Conservation (phyloP, 768 basidiomycete genomes). For the Agaricus subrufescens region DNA sequence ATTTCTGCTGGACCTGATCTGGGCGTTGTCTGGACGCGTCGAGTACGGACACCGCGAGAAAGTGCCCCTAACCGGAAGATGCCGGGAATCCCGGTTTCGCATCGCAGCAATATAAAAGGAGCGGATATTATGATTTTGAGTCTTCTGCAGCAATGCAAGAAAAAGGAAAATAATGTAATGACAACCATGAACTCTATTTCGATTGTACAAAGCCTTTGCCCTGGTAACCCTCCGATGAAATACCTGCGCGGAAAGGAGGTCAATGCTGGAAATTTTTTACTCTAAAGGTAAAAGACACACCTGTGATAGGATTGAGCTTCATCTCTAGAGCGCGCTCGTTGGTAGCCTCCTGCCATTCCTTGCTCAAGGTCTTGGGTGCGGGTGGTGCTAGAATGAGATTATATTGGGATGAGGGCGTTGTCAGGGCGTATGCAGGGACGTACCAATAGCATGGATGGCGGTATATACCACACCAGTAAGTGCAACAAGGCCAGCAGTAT, state of each 20-base stretch:
- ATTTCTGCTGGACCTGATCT: too few species aligned
- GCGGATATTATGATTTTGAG: too few species aligned
- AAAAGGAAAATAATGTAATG: background rate
- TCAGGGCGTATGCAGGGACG: conserved; percentile 23
- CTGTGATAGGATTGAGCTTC: conserved; percentile 87
- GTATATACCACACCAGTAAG: conserved; percentile 51
- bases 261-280: background rate
- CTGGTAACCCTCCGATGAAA: conserved; percentile 80
- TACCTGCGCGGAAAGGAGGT: conserved; percentile 43
- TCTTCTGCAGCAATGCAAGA: background rate
- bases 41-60: too few species aligned
- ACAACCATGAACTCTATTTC: conserved; percentile 18
- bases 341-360: conserved; percentile 92
- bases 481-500: conserved; percentile 53
- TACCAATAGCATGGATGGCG: conserved; percentile 53
- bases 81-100: too few species aligned
- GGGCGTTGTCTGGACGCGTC: too few species aligned
- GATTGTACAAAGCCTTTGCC: conserved; percentile 73
- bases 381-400: conserved; percentile 45
- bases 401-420: background rate
- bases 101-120: too few species aligned
- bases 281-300: conserved; percentile 37
- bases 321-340: conserved; percentile 80
- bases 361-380: conserved; percentile 75
- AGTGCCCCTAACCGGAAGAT: too few species aligned